These are phyloP conservation scores for Senna siamea DNA, from an alignment of 306 rosid genomes.

Conservation along the genomic window DNA sequence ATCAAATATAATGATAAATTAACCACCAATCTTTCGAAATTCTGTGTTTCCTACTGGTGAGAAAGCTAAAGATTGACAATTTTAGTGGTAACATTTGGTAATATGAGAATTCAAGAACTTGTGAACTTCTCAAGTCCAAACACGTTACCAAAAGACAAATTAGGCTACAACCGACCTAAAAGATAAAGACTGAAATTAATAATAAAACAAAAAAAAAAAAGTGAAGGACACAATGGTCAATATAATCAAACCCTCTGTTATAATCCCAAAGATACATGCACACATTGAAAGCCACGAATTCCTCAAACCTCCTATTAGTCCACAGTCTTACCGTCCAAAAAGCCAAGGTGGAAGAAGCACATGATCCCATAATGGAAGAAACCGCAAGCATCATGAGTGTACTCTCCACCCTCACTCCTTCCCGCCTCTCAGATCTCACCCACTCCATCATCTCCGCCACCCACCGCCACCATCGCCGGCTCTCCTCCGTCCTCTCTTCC, in stretches of 20 bases:
- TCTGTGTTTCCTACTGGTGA: background rate
- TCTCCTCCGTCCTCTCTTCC: slow-evolving; percentile 69
- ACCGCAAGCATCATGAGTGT: slow-evolving; percentile 62
- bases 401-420: slow-evolving; percentile 66
- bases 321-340: slow-evolving; percentile 37
- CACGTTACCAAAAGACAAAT: background rate
- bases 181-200: background rate
- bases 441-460: slow-evolving; percentile 57
- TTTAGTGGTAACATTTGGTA: background rate
- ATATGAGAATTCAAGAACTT: background rate
- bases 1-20: background rate
- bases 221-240: slow-evolving; percentile 42
- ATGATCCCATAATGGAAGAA: slow-evolving; percentile 77
- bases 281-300: slow-evolving; percentile 38
- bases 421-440: slow-evolving; percentile 66
- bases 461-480: slow-evolving; percentile 65
- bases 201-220: background rate
- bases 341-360: slow-evolving; percentile 54
- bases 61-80: background rate
- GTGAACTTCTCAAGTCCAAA: background rate
- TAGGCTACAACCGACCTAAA: slow-evolving; percentile 22
- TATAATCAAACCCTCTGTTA: background rate
- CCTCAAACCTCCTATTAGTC: background rate
- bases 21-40: background rate
- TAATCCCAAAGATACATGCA: slow-evolving; percentile 18